Base-by-base conservation (phyloP, 73 alveolate genomes). In the Diophrys sp. region DNA sequence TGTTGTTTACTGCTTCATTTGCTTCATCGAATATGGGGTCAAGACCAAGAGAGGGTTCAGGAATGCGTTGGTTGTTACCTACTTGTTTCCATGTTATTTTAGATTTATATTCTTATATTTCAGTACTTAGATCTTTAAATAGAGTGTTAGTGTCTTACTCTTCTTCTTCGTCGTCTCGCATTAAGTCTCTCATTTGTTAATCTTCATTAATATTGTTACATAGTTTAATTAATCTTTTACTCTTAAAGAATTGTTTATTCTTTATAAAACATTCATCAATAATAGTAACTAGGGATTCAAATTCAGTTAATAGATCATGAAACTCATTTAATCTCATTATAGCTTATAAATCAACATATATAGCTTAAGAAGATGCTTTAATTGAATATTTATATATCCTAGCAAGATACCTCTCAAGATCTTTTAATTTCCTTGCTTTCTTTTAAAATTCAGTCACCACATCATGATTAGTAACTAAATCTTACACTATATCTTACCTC, bases 371-470 rank as follows among this genome's bases (percentile, higher is more conserved):
- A 14, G 73, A 23, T 11, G 73, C 27, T 62, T 89, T 87, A 24
- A 81, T 71, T 5, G 84, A 26, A 74, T 77, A 89, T 14, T 85
- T 80, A 33, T 69, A 85, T 1, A 87, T 57, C 57, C 78, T 89
- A 14, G 86, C 84, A 0, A 89, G 82, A 14, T 75, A 33, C 78
- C 92, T 86, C 78, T 89, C 96, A 0, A 89, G 28, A 57, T 89
- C 96, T 33, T 80, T 84, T 11, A 87, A 54, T 75, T 76, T 81
- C 31, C n/a, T 62, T 26, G n/a, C 31, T 26, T 5, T 23, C 28
- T 62, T 62, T 26, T 26, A 14, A 62, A 23, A 62, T 11, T 62
- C 31, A 2, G 5, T 14, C n/a, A 62, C 73, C 5, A 62, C 14
- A 5, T 14, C 27, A 62, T 62, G n/a, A 62, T 62, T 62, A 14